A percentile compares a stretch with the other conserved stretches of the same genome.
Conservation (phyloP, 768 basidiomycete species). For the Pleurotus citrinopileatus region DNA sequence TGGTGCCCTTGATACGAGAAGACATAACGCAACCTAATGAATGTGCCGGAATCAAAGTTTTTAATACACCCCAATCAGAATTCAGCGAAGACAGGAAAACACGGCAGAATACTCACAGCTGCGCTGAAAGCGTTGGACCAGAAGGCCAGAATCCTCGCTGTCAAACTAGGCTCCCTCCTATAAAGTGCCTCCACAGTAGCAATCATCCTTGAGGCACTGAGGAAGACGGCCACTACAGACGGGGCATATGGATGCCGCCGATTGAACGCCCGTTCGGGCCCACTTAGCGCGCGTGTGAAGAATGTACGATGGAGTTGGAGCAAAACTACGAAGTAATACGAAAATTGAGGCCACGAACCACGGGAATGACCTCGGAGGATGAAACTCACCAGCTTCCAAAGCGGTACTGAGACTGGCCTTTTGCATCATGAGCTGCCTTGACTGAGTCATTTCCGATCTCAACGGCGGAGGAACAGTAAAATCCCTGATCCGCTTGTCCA, state of each 20-base stretch:
- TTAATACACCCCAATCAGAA: neutral
- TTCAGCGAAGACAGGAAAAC: conserved; percentile 11
- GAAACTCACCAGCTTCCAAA: conserved; percentile 54
- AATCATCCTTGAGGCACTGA: conserved; percentile 62
- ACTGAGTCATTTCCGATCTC: conserved; percentile 37
- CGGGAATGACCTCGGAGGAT: neutral
- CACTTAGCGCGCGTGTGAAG: conserved; percentile 61
- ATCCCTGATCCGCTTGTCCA: conserved; percentile 61
- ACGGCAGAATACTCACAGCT: conserved; percentile 35
- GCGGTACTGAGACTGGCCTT: conserved; percentile 56
- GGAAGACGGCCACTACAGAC: conserved; percentile 67
- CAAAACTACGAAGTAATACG: conserved; percentile 39
- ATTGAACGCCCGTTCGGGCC: conserved; percentile 57
- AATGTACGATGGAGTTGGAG: conserved; percentile 67
- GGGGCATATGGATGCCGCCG: conserved; percentile 64
- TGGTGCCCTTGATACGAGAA: conserved; percentile 63
- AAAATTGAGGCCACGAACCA: neutral
- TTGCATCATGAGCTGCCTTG: conserved; percentile 53
- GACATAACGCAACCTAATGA: conserved; percentile 44
- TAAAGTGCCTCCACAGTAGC: conserved; percentile 56
- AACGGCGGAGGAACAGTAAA: conserved; percentile 52
- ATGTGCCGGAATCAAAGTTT: neutral
- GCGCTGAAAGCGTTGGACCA: conserved; percentile 57
- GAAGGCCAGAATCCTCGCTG: conserved; percentile 48
- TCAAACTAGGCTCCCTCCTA: conserved; percentile 55